A percentile compares a stretch with the other conserved stretches of the same genome.
phyloP scores from a whole-genome alignment of 169 alveolate species.

The Cryptosporidium baileyi region DNA sequence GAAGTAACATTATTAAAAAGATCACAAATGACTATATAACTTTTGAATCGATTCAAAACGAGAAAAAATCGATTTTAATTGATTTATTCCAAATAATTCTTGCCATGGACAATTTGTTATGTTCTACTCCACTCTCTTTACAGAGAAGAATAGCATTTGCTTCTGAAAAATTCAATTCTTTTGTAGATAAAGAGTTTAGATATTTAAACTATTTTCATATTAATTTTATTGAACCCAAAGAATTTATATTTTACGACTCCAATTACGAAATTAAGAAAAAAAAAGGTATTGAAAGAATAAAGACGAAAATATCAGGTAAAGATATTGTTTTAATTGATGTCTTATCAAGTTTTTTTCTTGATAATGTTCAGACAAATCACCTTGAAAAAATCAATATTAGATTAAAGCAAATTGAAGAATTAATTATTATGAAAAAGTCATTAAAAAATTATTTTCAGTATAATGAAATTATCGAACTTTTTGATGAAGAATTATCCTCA shows the following conservation, averaged over 20 bases:
- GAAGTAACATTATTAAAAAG: neutral
- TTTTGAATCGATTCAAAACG: neutral
- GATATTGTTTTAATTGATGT: slow-evolving; percentile 46
- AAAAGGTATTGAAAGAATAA: neutral
- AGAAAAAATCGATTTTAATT: neutral
- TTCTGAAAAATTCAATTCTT: neutral
- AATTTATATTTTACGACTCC: slow-evolving; percentile 16
- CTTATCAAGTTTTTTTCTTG: slow-evolving; percentile 6
- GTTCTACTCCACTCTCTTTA: slow-evolving; percentile 31
- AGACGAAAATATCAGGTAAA: slow-evolving; percentile 17
- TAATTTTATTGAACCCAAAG: slow-evolving; percentile 25
- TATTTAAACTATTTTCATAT: neutral
- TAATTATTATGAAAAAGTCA: neutral
- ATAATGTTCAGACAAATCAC: neutral
- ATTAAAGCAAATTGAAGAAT: neutral
- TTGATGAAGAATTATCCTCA: slow-evolving; percentile 27
- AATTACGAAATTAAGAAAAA: neutral
- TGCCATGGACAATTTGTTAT: slow-evolving; percentile 12
- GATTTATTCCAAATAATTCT: slow-evolving; percentile 53
- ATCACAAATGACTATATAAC: neutral
- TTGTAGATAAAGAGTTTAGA: neutral
- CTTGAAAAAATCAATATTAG: neutral
- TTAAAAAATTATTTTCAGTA: neutral
- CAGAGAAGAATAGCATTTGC: neutral
- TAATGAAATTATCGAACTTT: neutral